phyloP scores from a whole-genome alignment of 2,329 filamentous ascomycete species.

The Fusarium metavorans region DNA sequence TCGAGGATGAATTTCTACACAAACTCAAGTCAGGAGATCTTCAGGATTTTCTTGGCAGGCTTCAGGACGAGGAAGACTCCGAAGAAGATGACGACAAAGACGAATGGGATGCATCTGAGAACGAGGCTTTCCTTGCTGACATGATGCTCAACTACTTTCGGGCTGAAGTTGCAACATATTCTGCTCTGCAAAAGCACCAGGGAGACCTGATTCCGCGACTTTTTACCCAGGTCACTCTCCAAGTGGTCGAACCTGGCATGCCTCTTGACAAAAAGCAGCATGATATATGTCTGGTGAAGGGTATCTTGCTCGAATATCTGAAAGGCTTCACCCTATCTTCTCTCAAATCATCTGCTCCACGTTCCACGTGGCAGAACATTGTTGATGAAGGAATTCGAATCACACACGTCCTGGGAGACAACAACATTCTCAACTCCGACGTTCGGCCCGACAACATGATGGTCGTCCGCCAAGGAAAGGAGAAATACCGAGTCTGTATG shows the following conservation, averaged over 20 bases:
- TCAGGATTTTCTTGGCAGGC: slow-evolving; percentile 1
- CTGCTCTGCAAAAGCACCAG: slow-evolving; percentile 24
- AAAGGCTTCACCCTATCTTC: slow-evolving; percentile 23
- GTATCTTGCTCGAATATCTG: slow-evolving; percentile 38
- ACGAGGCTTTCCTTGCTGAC: slow-evolving; percentile 29
- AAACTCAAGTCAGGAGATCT: neutral
- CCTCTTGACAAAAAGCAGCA: neutral
- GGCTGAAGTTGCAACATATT: slow-evolving; percentile 34
- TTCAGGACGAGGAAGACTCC: neutral
- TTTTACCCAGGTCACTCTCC: slow-evolving; percentile 18
- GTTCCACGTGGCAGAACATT: slow-evolving; percentile 28
- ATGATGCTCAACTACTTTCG: slow-evolving; percentile 12
- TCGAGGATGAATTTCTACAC: neutral
- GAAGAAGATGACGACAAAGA: slow-evolving; percentile 15
- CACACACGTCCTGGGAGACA: slow-evolving; percentile 34
- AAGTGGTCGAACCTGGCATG: neutral
- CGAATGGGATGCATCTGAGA: slow-evolving; percentile 30
- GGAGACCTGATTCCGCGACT: slow-evolving; percentile 35
- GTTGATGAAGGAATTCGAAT: slow-evolving; percentile 36
- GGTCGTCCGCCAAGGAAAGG: neutral
- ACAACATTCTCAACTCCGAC: slow-evolving; percentile 41
- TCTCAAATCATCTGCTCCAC: slow-evolving; percentile 3
- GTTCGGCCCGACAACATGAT: slow-evolving; percentile 42
- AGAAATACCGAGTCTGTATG: slow-evolving; percentile 35
- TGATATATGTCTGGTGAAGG: slow-evolving; percentile 20